phyloP scores from a whole-genome alignment of 2,329 filamentous ascomycete species.

The Diaporthe aspalathi region DNA sequence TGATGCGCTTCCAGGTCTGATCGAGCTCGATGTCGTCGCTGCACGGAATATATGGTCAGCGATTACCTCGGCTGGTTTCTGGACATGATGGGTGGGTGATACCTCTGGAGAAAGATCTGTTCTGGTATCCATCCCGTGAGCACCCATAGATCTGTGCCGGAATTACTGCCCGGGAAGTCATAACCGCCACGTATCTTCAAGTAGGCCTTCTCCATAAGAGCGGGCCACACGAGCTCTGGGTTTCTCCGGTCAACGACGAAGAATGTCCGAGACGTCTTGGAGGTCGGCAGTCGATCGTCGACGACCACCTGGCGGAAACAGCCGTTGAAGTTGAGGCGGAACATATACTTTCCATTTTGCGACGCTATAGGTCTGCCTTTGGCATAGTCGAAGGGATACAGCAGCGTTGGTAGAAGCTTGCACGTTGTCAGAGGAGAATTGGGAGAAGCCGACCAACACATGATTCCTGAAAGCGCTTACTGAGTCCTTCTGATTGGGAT shows the following conservation, averaged over 20 bases:
- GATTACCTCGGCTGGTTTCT: too few species aligned
- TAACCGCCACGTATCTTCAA: conserved; percentile 95
- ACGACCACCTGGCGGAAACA: conserved; percentile 88
- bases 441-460: background rate
- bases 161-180: conserved; percentile 97
- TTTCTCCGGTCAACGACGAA: conserved; percentile 91
- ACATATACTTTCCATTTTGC: conserved; percentile 86
- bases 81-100: conserved; percentile 19
- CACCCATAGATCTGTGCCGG: conserved; percentile 92
- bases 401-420: conserved; percentile 76
- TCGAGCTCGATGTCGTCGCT: conserved; percentile 83
- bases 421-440: conserved; percentile 23
- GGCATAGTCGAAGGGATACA: conserved; percentile 79
- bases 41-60: background rate
- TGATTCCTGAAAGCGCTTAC: conserved; percentile 56
- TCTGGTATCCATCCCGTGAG: conserved; percentile 97
- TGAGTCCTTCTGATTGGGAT: conserved; percentile 72
- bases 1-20: conserved; percentile 81
- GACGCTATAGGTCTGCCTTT: conserved; percentile 72
- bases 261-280: conserved; percentile 78
- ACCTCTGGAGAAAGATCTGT: conserved; percentile 89
- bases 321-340: conserved; percentile 96
- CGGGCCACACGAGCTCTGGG: conserved; percentile 87
- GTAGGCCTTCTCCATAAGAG: conserved; percentile 94
- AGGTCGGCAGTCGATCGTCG: conserved; percentile 87